Evolutionary conservation across 2,329 filamentous ascomycete species (phyloP).

Genomic region (Aspergillus ustus): DNA sequence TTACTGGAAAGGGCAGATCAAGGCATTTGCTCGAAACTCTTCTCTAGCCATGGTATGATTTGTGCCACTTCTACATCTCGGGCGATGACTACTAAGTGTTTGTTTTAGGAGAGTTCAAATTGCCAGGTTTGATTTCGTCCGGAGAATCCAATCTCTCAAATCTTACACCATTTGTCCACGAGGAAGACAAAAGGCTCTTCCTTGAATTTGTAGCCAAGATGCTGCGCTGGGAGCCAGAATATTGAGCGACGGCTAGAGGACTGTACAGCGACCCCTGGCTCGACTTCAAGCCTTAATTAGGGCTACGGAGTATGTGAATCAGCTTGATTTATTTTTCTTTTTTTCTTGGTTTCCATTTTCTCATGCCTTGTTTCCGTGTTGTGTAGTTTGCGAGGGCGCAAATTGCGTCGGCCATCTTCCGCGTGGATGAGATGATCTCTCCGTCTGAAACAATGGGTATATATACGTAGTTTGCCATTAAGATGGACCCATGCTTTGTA

Average conservation of each 20-base stretch:
- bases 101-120: conserved; percentile 26
- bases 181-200: conserved; percentile 38
- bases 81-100: conserved; percentile 11
- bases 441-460: too few species aligned
- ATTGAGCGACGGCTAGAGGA: conserved; percentile 38
- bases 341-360: too few species aligned
- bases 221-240: conserved; percentile 40
- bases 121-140: conserved; percentile 29
- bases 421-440: too few species aligned
- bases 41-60: conserved; percentile 24
- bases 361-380: not conserved
- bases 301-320: too few species aligned
- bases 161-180: conserved; percentile 27
- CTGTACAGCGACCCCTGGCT: conserved; percentile 39
- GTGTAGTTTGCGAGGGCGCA: too few species aligned
- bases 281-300: too few species aligned
- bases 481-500: too few species aligned
- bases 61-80: not conserved
- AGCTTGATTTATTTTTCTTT: too few species aligned
- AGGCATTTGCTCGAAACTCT: conserved; percentile 11
- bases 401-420: too few species aligned
- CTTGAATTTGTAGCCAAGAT: conserved; percentile 36
- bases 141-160: conserved; percentile 24
- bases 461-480: too few species aligned
- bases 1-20: conserved; percentile 18